Evolutionary conservation across 2,329 filamentous ascomycete genomes (phyloP).

Genomic region (Colletotrichum godetiae): DNA sequence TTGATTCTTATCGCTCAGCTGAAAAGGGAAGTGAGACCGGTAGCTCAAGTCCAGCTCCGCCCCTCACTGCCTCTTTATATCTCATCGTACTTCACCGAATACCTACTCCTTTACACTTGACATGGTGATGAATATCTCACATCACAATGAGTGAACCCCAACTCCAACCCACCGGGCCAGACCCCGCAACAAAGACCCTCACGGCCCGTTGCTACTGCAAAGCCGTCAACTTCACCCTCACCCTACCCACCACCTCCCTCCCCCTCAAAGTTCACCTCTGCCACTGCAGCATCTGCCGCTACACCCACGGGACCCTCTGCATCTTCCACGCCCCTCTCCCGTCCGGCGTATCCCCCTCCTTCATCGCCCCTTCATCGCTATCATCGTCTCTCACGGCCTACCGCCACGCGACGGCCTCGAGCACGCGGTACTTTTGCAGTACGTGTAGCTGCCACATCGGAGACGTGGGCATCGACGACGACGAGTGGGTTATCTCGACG

Average conservation of each 20-base stretch:
- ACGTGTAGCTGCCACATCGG: conserved; percentile 60
- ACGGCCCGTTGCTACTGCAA: conserved; percentile 59
- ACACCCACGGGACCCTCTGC: conserved; percentile 53
- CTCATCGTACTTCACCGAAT: not conserved
- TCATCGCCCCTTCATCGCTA: conserved; percentile 52
- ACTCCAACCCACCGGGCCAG: not conserved
- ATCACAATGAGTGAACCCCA: not conserved
- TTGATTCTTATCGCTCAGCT: not conserved
- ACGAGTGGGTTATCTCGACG: conserved; percentile 51
- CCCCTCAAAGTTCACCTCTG: conserved; percentile 57
- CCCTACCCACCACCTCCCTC: conserved; percentile 49
- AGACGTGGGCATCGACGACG: conserved; percentile 45
- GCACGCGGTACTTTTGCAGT: conserved; percentile 56
- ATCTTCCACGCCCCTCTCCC: conserved; percentile 55
- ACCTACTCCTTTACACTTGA: not conserved
- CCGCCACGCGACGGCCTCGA: conserved; percentile 41
- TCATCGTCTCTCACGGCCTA: conserved; percentile 50
- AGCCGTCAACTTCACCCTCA: conserved; percentile 54
- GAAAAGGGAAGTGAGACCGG: not conserved
- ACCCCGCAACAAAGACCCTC: conserved; percentile 46
- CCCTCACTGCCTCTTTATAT: not conserved
- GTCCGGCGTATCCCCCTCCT: conserved; percentile 47
- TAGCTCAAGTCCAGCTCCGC: not conserved
- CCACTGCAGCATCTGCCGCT: conserved; percentile 58
- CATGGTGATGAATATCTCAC: not conserved